Evolutionary conservation across 1,139 yeast species (phyloP).

Genomic region (Magnusiomyces tetraspermus): DNA sequence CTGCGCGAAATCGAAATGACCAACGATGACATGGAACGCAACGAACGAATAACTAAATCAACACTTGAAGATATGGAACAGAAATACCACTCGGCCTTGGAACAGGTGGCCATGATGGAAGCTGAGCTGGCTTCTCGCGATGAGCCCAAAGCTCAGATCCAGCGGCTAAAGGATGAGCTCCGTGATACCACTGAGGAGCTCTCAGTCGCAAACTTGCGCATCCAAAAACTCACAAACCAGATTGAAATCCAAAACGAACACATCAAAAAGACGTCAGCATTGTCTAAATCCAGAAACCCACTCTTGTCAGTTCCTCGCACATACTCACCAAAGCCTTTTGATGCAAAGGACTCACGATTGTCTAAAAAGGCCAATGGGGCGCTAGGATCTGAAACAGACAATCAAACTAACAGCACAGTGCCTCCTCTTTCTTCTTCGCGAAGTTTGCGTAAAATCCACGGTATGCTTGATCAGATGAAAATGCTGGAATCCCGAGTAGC

Average conservation of each 20-base stretch:
- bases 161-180: constrained; percentile 31
- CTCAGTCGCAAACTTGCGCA: constrained; percentile 17
- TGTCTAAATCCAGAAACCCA: background rate
- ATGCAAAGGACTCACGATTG: background rate
- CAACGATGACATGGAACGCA: constrained; percentile 34
- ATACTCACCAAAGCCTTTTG: background rate
- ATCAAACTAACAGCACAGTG: background rate
- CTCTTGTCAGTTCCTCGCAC: background rate
- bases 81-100: constrained; percentile 28
- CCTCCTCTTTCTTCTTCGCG: constrained; percentile 23
- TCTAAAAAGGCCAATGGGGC: background rate
- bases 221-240: constrained; percentile 19
- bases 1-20: constrained; percentile 34
- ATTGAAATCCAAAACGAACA: background rate
- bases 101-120: constrained; percentile 31
- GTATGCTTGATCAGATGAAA: constrained; percentile 29
- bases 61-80: constrained; percentile 29
- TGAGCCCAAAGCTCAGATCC: constrained; percentile 26
- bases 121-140: constrained; percentile 28
- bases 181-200: constrained; percentile 30
- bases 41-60: constrained; percentile 24
- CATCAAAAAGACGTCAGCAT: constrained; percentile 1
- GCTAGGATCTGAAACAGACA: background rate
- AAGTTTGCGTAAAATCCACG: constrained; percentile 29
- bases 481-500: constrained; percentile 28